Evolutionary conservation across 495 filamentous ascomycete genomes (phyloP), one percentile per base, ranked within the genome.

Genomic region (Patellaria atrata): DNA sequence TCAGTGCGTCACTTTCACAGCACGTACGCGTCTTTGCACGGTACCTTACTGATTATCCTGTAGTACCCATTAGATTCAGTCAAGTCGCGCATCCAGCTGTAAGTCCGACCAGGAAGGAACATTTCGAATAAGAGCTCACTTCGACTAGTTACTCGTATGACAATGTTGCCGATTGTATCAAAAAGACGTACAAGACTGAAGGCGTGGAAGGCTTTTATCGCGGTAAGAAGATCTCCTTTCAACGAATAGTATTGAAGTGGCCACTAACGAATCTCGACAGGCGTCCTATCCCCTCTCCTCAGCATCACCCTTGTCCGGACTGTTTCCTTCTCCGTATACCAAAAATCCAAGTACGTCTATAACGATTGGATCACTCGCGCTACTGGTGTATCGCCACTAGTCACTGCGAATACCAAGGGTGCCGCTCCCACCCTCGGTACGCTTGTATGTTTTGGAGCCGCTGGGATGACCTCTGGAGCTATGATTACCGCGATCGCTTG

Each of bases 241-340:
- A 12, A 18, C 12, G 18, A 34, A 33, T 3, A 17, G 6, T 7
- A 32, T 37, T 42, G 27, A 39, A 37, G 33, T 20, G 16, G 19
- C 18, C 21, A 22, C 17, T 35, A 23, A 37, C 30, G 29, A 17
- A 19, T 31, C 14, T 20, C 27, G 37, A 30, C 44, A 86, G 81
- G 81, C 47, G 73, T 76, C 42, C 68, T 77, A 22, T 79, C 82
- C 30, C 86, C 86, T 21, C 64, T 94, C 51, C 72, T 72, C 13
- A 89, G 81, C 61, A 79, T 94, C 31, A 93, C 86, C 6, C 67
- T 82, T 30, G 85, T 93, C 35, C 75, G 86, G 22, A 89, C 87
- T 13, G 68, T 92, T 32, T 89, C 82, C n/a, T 93, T 94, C 52
- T 86, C 82, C 22, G 78, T 87, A 35, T 94, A 94, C 61, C 82